A percentile compares a stretch with the other conserved stretches of the same genome.
Evolutionary conservation across 192 early-diverging fungal genomes (phyloP).

Genomic region (Chytriomyces confervae): DNA sequence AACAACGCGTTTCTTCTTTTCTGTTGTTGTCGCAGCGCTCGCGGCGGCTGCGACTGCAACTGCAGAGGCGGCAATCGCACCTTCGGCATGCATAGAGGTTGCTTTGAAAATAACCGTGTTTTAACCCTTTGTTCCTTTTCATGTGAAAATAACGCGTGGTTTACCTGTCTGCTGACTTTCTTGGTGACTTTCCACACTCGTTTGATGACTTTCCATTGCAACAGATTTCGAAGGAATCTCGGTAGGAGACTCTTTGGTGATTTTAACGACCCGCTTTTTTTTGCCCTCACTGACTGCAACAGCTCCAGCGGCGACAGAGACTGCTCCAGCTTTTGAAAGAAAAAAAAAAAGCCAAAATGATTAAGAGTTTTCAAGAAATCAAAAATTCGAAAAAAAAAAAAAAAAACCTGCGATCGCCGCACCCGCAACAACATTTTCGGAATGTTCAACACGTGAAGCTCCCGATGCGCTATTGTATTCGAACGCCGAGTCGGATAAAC

Average conservation of each 20-base stretch:
- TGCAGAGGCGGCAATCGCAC: slow-evolving; percentile 6
- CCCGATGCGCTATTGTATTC: too few relatives aligned
- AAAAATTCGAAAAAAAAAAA: neutral
- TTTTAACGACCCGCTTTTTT: neutral
- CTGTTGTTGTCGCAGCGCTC: neutral
- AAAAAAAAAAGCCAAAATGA: neutral
- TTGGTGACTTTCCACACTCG: too few relatives aligned
- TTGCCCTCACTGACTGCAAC: neutral
- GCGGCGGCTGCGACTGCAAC: neutral
- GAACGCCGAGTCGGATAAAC: too few relatives aligned
- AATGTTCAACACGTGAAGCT: too few relatives aligned
- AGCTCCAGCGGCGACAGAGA: slow-evolving; percentile 1
- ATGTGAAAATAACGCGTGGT: too few relatives aligned
- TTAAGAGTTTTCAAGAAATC: neutral
- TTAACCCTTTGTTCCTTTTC: too few relatives aligned
- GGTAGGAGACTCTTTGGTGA: neutral
- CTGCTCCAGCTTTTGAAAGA: neutral
- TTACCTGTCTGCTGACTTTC: too few relatives aligned
- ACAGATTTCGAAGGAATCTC: too few relatives aligned
- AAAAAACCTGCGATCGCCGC: neutral
- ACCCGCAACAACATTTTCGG: neutral
- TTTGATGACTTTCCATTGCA: too few relatives aligned
- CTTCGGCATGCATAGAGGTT: neutral
- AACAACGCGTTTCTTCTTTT: neutral
- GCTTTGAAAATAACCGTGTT: neutral